Conservation (phyloP, 176 grass and related monocot species). For the Hordeum marinum region DNA sequence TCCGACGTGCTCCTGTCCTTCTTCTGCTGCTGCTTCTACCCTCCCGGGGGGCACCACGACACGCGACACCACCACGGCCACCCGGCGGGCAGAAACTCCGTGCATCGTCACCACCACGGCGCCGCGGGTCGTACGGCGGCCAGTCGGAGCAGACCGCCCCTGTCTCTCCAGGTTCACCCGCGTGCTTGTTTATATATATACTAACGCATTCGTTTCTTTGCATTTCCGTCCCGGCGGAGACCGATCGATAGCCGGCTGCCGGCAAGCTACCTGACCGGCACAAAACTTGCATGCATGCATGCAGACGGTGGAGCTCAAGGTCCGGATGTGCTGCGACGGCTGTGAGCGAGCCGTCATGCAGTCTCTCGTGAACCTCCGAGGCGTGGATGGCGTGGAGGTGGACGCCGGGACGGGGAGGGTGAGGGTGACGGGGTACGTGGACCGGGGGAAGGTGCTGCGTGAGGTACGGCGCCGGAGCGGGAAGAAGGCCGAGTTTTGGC, state of each 20-base stretch:
- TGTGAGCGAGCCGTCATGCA: conserved; percentile 59
- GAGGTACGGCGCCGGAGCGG: conserved; percentile 59
- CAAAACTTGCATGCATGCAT: neutral
- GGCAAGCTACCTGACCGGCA: neutral
- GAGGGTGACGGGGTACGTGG: conserved; percentile 76
- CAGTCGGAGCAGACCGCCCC: neutral
- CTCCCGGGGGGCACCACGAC: conserved; percentile 20
- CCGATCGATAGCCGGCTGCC: neutral
- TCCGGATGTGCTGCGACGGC: conserved; percentile 76
- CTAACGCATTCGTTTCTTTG: neutral
- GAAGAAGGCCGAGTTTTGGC: conserved; percentile 87
- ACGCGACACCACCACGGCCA: neutral
- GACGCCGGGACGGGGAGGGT: conserved; percentile 69
- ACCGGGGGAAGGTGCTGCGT: conserved; percentile 51
- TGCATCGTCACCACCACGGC: neutral
- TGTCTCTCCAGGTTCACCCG: conserved; percentile 38
- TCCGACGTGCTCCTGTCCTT: conserved; percentile 50
- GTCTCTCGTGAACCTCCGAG: conserved; percentile 58
- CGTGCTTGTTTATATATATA: neutral
- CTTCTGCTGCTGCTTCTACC: conserved; percentile 50
- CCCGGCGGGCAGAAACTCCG: neutral
- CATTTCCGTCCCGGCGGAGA: neutral
- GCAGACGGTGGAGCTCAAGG: conserved; percentile 82
- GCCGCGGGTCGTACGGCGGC: neutral
- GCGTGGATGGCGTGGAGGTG: conserved; percentile 71